Percentiles rank a stretch among this genome's conserved stretches.
Evolutionary conservation across 2,329 filamentous ascomycete genomes (phyloP).

Genomic region (Ilyonectria destructans): DNA sequence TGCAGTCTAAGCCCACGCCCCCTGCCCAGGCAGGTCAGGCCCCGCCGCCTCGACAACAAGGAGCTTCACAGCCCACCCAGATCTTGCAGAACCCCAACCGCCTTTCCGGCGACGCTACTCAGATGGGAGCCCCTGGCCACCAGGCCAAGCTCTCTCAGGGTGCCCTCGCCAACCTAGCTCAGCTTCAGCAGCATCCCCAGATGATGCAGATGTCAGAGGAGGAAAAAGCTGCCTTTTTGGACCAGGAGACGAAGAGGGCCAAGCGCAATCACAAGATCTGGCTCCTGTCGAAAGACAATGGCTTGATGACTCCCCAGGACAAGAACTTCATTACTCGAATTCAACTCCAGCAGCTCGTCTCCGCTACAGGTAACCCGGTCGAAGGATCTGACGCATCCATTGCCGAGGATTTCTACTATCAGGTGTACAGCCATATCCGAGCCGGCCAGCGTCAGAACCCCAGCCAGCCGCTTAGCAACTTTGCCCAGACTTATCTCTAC

Average conservation of each 20-base stretch:
- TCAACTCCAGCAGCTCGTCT: slow-evolving; percentile 94
- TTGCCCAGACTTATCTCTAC: slow-evolving; percentile 97
- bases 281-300: slow-evolving; percentile 92
- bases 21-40: slow-evolving; percentile 52
- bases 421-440: slow-evolving; percentile 95
- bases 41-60: slow-evolving; percentile 54
- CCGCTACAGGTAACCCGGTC: slow-evolving; percentile 89
- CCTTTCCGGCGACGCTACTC: slow-evolving; percentile 65
- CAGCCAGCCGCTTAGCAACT: slow-evolving; percentile 93
- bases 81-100: slow-evolving; percentile 87
- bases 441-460: slow-evolving; percentile 92
- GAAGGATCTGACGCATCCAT: slow-evolving; percentile 88
- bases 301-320: slow-evolving; percentile 98
- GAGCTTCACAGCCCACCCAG: slow-evolving; percentile 76
- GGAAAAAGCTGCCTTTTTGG: slow-evolving; percentile 86
- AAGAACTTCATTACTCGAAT: slow-evolving; percentile 99
- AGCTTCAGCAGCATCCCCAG: slow-evolving; percentile 56
- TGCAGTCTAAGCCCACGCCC: slow-evolving; percentile 59
- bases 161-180: slow-evolving; percentile 60
- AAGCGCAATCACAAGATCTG: slow-evolving; percentile 99
- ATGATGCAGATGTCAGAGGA: slow-evolving; percentile 85
- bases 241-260: slow-evolving; percentile 93
- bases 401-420: slow-evolving; percentile 97
- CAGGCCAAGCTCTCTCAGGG: slow-evolving; percentile 66
- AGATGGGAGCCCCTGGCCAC: slow-evolving; percentile 55